Conservation (phyloP, 306 rosid genomes). For the Lotus japonicus region DNA sequence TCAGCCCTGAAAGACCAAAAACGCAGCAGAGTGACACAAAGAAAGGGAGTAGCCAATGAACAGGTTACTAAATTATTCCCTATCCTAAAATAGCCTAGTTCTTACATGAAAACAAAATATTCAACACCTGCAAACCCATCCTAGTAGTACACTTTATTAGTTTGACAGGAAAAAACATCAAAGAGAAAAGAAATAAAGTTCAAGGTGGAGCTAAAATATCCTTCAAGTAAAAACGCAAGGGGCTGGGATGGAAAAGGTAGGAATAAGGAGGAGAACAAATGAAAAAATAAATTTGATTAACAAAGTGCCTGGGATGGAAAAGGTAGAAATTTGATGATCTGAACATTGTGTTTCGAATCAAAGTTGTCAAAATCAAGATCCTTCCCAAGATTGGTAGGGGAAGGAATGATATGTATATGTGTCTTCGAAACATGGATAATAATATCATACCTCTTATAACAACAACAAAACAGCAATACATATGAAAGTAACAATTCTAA, state of each 20-base stretch:
- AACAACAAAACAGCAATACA: no score
- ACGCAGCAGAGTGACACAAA: neutral
- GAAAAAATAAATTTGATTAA: neutral
- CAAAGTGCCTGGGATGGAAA: neutral
- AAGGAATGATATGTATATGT: no score
- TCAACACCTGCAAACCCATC: slow-evolving; percentile 7
- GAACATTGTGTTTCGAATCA: neutral
- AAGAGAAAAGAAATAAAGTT: neutral
- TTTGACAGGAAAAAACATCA: neutral
- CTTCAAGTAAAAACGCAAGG: no score
- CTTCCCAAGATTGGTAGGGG: no score
- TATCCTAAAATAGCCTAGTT: neutral
- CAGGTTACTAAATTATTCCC: neutral
- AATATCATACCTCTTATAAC: no score
- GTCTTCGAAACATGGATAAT: no score
- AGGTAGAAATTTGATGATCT: neutral
- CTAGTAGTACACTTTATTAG: neutral
- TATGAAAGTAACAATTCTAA: no score
- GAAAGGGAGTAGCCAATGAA: neutral
- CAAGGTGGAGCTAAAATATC: no score
- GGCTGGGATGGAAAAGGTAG: no score
- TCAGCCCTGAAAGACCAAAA: neutral
- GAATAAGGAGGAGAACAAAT: neutral
- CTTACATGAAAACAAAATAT: neutral
- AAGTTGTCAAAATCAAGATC: neutral